Evolutionary conservation across 2,329 filamentous ascomycete species (phyloP), one percentile per base, ranked within the genome.

Genomic region (Colletotrichum sp.): DNA sequence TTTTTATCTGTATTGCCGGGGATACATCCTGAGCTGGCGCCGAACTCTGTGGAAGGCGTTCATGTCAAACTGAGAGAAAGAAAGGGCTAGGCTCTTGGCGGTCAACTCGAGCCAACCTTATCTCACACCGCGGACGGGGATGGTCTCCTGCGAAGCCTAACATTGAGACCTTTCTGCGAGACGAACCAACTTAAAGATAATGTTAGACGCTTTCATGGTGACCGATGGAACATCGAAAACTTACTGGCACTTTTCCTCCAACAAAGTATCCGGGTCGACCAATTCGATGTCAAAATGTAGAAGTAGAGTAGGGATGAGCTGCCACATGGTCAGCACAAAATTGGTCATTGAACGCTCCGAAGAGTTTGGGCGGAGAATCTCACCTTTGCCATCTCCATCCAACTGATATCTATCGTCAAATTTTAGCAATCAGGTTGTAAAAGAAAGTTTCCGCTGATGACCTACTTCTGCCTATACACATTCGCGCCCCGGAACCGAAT

Each of bases 361-460:
- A n/a, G 1, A 3, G n/a, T 28, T 7, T 55, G 55, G 26, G 5
- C 4, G 9, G 6, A n/a, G 3, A n/a, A n/a, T 30, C n/a, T 26
- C 30, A 4, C 21, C 63, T 77, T 77, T 9, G 68, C 15, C 69
- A 77, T 76, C 28, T 76, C 70, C 73, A 77, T 77, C 57, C 71
- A 67, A 15, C 73, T 77, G 3, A 76, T 77, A 13, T 76, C 71
- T 69, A 57, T 36, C 6, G 26, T 15, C 3, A 8, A n/a, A 18
- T 4, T 6, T 73, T 3, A 73, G 39, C 8, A 21, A 6, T 13
- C 30, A 30, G 30, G 10, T 10, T 32, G 30, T 30, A 2, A 18
- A 24, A 49, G 21, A 26, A 60, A 49, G 16, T 18, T 21, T 8
- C 10, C 15, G 21, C 55, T 30, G 15, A 24, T 62, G 8, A 68